Evolutionary conservation across 1,284 basidiomycete species (phyloP), one percentile per base, ranked within the genome.

Genomic region (Puccinia polysora): DNA sequence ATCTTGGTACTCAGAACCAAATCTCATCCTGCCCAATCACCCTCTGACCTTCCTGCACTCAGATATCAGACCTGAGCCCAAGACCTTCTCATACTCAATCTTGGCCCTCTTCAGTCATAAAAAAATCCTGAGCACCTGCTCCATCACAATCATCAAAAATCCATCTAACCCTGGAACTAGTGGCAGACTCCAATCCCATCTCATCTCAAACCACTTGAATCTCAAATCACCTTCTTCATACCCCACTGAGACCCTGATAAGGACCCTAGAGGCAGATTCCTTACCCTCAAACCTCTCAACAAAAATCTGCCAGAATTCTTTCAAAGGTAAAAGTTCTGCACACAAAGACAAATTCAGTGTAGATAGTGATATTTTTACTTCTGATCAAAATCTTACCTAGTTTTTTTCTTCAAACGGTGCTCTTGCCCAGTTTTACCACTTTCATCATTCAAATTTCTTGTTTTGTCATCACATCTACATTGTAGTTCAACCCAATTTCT

Each of bases 1-100:
- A 71, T 71, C 68, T 6, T 71, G 68, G 68, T 56, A 71, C 49
- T 62, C 68, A 4, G 68, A 71, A 28, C 68, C 68, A 30, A 59
- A 71, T 28, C 20, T 71, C 8, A 30, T 71, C 20, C n/a, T 71
- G 7, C 68, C 68, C 23, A 59, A 71, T 52, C 58, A 59, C 10
- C 68, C 68, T 38, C 47, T 71, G 25, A 62, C 58, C 30, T 32
- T 69, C 18, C 47, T 71, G 34, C 47, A 71, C 23, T 71, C 68
- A 8, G 68, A 71, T 25, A 63, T 59, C 23, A 59, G 63, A 63
- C 23, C 25, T 30, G 68, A 71, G 40, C 23, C 59, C 18, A 47
- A 62, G 36, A 62, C 68, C 7, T 62, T 59, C 8, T 49, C 34
- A 2, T 63, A 56, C 7, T 63, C 68, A 14, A 43, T 71, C 14